Conservation (phyloP, 129 eudicot genomes). For the Pseudognaphalium luteoalbum region DNA sequence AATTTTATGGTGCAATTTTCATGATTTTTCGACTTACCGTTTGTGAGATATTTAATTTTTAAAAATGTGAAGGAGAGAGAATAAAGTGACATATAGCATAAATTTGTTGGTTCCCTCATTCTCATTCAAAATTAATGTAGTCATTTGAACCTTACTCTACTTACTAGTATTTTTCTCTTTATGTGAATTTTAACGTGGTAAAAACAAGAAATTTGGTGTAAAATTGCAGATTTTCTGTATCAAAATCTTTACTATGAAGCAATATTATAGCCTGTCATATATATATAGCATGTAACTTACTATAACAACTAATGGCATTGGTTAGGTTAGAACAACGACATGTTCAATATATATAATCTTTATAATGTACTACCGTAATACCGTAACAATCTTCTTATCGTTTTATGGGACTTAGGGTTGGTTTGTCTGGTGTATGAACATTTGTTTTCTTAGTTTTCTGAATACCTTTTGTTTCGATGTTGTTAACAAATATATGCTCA, state of each 20-base stretch:
- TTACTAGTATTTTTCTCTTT: not conserved
- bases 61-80: too few relatives aligned
- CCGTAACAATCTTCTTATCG: too few relatives aligned
- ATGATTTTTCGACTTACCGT: too few relatives aligned
- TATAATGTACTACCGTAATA: too few relatives aligned
- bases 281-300: not conserved
- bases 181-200: not conserved
- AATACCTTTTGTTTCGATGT: not conserved
- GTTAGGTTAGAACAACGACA: constrained; percentile 7
- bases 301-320: not conserved
- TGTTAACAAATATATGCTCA: not conserved
- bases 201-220: not conserved
- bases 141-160: too few relatives aligned
- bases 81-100: too few relatives aligned
- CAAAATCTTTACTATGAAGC: not conserved
- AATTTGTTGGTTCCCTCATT: too few relatives aligned
- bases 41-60: too few relatives aligned
- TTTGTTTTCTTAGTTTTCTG: not conserved
- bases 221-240: not conserved
- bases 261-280: not conserved
- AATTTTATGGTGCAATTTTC: too few relatives aligned
- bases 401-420: too few relatives aligned
- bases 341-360: not conserved
- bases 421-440: not conserved
- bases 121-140: too few relatives aligned